Evolutionary conservation across 1,139 yeast genomes (phyloP).

Genomic region (Magnusiomyces sp.): DNA sequence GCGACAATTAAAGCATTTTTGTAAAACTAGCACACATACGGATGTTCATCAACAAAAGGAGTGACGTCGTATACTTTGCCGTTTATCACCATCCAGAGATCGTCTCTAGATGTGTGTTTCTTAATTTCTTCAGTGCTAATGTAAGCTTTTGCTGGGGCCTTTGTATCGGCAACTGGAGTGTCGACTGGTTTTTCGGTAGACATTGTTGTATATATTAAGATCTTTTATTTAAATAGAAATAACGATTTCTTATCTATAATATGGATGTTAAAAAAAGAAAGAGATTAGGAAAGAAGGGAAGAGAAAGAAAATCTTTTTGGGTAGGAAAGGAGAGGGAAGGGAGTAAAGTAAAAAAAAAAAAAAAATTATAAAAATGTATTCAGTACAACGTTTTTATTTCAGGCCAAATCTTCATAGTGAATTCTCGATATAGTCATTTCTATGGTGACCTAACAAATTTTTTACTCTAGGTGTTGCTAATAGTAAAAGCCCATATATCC

Average conservation of each 20-base stretch:
- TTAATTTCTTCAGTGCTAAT: conserved; percentile 54
- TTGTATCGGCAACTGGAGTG: neutral
- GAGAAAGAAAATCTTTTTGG: neutral
- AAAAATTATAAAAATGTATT: too few relatives aligned
- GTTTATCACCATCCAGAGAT: conserved; percentile 83
- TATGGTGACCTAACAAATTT: too few relatives aligned
- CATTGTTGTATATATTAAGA: neutral
- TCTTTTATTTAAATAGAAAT: too few relatives aligned
- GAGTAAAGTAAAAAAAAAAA: neutral
- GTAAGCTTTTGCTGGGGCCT: neutral
- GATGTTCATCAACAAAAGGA: conserved; percentile 86
- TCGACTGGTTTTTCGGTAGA: neutral
- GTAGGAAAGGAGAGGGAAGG: neutral
- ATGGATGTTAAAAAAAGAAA: neutral
- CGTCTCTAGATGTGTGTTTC: conserved; percentile 67
- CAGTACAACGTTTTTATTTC: too few relatives aligned
- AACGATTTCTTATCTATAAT: neutral
- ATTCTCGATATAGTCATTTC: too few relatives aligned
- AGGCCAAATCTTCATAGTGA: too few relatives aligned
- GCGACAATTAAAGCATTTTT: neutral
- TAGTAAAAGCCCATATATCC: too few relatives aligned
- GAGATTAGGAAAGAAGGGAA: neutral
- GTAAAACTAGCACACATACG: conserved; percentile 31
- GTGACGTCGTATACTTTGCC: conserved; percentile 88
- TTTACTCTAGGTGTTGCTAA: too few relatives aligned